Percentiles rank a stretch among this genome's conserved stretches.
Evolutionary conservation across 78 protist genomes (phyloP).

Genomic region (Monosiga brevicollis): DNA sequence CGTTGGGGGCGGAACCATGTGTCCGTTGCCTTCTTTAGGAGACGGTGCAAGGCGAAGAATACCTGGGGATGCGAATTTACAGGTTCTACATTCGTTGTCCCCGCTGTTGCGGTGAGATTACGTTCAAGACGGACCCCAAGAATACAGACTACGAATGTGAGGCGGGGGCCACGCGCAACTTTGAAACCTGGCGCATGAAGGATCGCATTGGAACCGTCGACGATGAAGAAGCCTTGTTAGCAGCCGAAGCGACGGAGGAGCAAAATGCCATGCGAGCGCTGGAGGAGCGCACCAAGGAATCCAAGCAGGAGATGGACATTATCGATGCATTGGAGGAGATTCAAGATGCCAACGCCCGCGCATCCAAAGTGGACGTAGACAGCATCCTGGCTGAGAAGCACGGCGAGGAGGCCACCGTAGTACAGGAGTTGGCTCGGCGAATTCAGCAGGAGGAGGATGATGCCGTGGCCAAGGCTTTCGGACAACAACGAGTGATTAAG

Average conservation of each 20-base stretch:
- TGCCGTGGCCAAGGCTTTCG: background rate
- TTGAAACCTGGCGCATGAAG: conserved; percentile 68
- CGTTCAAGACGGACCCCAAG: conserved; percentile 86
- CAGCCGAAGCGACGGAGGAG: too few relatives aligned
- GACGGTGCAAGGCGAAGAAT: conserved; percentile 69
- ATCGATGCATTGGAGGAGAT: conserved; percentile 83
- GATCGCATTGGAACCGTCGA: conserved; percentile 11
- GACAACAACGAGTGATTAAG: background rate
- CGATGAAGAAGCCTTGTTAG: too few relatives aligned
- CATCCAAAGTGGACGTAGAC: conserved; percentile 2
- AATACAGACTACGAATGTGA: conserved; percentile 75
- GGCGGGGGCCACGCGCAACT: conserved; percentile 63
- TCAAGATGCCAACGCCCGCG: conserved; percentile 40
- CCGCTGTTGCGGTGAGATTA: conserved; percentile 70
- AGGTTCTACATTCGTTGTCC: conserved; percentile 77
- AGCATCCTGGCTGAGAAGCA: background rate
- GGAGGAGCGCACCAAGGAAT: conserved; percentile 65
- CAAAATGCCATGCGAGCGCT: conserved; percentile 62
- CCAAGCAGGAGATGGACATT: conserved; percentile 81
- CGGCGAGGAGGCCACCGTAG: background rate
- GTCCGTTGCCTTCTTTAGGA: too few relatives aligned
- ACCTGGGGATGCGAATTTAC: conserved; percentile 74
- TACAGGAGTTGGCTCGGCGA: background rate
- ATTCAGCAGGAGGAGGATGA: background rate
- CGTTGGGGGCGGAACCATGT: too few relatives aligned